These are phyloP conservation scores for Vitis amurensis DNA, from an alignment of 164 flowering plant species.

Conservation along the genomic window DNA sequence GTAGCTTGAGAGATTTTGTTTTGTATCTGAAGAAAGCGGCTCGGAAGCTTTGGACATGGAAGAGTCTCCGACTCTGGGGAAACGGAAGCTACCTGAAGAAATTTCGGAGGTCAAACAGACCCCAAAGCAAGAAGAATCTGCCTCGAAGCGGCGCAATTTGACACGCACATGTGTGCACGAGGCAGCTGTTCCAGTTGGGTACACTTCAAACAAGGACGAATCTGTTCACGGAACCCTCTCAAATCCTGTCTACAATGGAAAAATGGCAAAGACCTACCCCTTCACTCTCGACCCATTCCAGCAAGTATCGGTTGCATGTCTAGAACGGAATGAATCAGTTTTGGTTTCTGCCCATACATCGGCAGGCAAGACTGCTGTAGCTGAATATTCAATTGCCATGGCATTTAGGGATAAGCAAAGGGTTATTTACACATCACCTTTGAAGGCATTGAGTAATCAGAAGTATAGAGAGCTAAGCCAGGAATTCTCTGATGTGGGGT, in stretches of 20 bases:
- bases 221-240: conserved; percentile 68
- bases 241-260: conserved; percentile 62
- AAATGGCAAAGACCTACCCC: conserved; percentile 70
- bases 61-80: conserved; percentile 33
- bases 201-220: conserved; percentile 50
- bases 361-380: conserved; percentile 96
- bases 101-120: conserved; percentile 2
- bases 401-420: conserved; percentile 86
- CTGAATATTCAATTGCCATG: conserved; percentile 97
- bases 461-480: conserved; percentile 87
- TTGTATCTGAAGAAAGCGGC: no score
- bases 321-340: conserved; percentile 88
- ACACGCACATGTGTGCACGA: conserved; percentile 86
- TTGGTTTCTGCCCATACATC: conserved; percentile 96
- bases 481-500: conserved; percentile 90
- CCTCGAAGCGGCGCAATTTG: conserved; percentile 31
- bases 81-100: conserved; percentile 34
- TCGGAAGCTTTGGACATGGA: conserved; percentile 10
- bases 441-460: conserved; percentile 95
- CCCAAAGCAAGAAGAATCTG: conserved; percentile 23
- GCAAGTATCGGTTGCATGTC: conserved; percentile 76
- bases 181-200: conserved; percentile 81
- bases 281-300: conserved; percentile 94
- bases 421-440: conserved; percentile 92
- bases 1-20: no score